These are phyloP conservation scores for Aspergillus funiculosus DNA, from an alignment of 495 filamentous ascomycete genomes.

Conservation along the genomic window DNA sequence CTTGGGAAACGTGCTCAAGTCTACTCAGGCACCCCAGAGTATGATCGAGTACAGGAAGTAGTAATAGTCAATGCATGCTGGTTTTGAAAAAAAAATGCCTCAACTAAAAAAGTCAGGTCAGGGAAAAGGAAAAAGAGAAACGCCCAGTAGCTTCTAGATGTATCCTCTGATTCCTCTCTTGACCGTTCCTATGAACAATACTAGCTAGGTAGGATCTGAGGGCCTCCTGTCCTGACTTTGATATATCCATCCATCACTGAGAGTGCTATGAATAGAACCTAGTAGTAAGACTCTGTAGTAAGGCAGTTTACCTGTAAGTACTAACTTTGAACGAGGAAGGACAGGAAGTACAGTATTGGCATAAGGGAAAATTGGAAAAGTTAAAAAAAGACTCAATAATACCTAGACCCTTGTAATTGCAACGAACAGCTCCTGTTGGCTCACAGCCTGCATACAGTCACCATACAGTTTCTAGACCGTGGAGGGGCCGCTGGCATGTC, in stretches of 20 bases:
- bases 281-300: no score
- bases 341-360: no score
- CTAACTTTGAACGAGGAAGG: no score
- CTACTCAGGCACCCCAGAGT: conserved; percentile 3
- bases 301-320: no score
- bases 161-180: no score
- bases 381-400: conserved; percentile 11
- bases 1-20: no score
- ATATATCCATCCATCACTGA: no score
- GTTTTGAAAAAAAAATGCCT: conserved; percentile 19
- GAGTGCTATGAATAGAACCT: no score
- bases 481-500: conserved; percentile 19
- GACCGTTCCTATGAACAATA: no score
- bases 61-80: conserved; percentile 12
- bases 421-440: conserved; percentile 18
- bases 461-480: conserved; percentile 24
- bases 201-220: no score
- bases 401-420: conserved; percentile 15
- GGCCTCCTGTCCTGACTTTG: no score
- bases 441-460: conserved; percentile 21
- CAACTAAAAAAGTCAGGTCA: conserved; percentile 8
- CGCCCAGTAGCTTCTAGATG: not conserved
- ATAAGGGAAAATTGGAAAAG: not conserved
- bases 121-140: not conserved
- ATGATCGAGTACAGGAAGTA: not conserved